phyloP scores from a whole-genome alignment of 441 rosid genomes.

The Brassica hybrid region DNA sequence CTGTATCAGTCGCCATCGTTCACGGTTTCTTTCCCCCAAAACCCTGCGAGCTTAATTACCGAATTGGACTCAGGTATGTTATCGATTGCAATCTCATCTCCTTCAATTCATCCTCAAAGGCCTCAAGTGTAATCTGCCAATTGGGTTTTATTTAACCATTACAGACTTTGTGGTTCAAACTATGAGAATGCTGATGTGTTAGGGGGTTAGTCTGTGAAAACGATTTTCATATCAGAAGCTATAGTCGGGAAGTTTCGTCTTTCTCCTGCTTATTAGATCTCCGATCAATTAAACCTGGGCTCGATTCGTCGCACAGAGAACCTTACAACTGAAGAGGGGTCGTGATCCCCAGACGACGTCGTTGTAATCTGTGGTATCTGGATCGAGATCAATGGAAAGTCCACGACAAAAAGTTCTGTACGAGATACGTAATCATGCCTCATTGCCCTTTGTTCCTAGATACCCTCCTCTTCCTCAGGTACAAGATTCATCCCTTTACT shows the following conservation, averaged over 20 bases:
- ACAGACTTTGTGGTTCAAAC: neutral
- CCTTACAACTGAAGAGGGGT: constrained; percentile 2
- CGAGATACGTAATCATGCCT: constrained; percentile 75
- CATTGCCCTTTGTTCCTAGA: constrained; percentile 61
- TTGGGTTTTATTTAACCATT: constrained; percentile 17
- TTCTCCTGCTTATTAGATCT: constrained; percentile 25
- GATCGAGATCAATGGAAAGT: constrained; percentile 48
- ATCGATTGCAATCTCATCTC: neutral
- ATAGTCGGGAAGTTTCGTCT: constrained; percentile 3
- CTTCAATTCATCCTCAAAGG: constrained; percentile 6
- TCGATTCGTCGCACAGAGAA: constrained; percentile 17
- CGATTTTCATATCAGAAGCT: neutral
- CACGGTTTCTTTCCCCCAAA: neutral
- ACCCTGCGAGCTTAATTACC: constrained; percentile 7
- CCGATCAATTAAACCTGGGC: constrained; percentile 15
- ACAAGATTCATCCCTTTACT: neutral
- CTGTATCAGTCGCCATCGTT: constrained; percentile 6
- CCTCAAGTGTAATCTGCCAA: neutral
- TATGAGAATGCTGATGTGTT: constrained; percentile 10
- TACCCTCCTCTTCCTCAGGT: constrained; percentile 79
- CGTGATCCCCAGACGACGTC: neutral
- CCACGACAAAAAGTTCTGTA: constrained; percentile 53
- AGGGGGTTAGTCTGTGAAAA: constrained; percentile 9
- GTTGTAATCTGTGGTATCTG: neutral
- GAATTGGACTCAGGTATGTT: constrained; percentile 25